Base-by-base conservation (phyloP, 306 rosid species). In the Boehmeria nivea region DNA sequence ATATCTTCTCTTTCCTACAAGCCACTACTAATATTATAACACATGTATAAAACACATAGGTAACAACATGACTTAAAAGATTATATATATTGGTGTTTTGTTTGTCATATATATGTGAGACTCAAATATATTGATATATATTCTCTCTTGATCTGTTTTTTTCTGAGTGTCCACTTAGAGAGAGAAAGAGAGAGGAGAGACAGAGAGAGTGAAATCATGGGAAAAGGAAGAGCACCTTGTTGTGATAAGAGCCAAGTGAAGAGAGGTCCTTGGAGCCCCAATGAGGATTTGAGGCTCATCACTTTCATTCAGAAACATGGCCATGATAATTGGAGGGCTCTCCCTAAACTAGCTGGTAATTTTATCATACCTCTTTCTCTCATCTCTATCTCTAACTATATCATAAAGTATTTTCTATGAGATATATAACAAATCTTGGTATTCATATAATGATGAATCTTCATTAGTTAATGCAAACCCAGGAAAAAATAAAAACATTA, bases 261-360 rank as follows among this genome's bases (percentile, higher is more conserved):
- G 83, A 82, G 88, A 71, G 98, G 98, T 7, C 98, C 98, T 15
- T 91, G 98, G 98, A 91, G 85, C 57, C 89, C 98, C 51, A 65
- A 69, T 40, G 98, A 91, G 69, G 98, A 91, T 44, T 68, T 78
- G 52, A 87, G 78, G 52, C 98, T 91, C 63, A 80, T 82, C 33
- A 76, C 81, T 69, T 91, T 87, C 83, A 77, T 91, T 43, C 98
- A 87, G 70, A 84, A 73, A 50, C 51, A 78, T 76, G 98, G 98
- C 68, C 98, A 91, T 77, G 85, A 80, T n/a, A 91, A 91, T 60
- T 91, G 98, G 98, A 76, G 98, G 45, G 70, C 96, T 60, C 96
- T 91, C 61, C 98, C 98, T 5, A 87, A 73, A 64, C 96, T 76
- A 80, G 83, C 98, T n/a, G 98, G 98, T 91, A 64, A 1, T 17